A percentile compares a stretch with the other conserved stretches of the same genome.
Evolutionary conservation across 352 stramenopile species (phyloP).

Genomic region (Phytophthora sojae): DNA sequence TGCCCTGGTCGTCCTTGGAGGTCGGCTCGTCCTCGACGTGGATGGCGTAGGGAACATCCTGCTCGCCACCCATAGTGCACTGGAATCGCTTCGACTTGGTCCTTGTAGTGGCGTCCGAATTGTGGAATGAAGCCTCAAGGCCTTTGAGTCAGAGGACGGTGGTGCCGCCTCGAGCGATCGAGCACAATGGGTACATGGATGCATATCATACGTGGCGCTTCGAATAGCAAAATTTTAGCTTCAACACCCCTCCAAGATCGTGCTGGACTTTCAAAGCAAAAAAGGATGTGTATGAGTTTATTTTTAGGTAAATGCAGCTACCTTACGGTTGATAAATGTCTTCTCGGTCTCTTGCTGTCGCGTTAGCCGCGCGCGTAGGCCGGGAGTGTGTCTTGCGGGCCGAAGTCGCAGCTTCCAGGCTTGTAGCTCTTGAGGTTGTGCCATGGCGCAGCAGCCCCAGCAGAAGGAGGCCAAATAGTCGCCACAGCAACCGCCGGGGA

Average conservation of each 20-base stretch:
- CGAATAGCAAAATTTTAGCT: background rate
- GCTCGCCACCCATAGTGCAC: background rate
- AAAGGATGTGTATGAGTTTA: too few species aligned
- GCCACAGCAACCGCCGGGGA: constrained; percentile 35
- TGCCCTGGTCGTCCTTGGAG: background rate
- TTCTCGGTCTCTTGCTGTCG: too few species aligned
- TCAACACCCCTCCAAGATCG: too few species aligned
- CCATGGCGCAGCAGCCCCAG: constrained; percentile 42
- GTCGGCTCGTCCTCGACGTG: constrained; percentile 17
- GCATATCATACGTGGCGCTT: background rate
- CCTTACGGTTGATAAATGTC: too few species aligned
- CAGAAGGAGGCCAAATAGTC: constrained; percentile 41
- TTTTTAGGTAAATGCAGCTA: too few species aligned
- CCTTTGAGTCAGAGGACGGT: background rate
- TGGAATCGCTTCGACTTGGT: background rate
- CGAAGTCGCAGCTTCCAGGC: constrained; percentile 40
- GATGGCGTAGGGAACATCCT: constrained; percentile 14
- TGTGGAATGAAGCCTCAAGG: background rate
- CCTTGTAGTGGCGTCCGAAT: constrained; percentile 4
- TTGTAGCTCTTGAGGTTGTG: constrained; percentile 57
- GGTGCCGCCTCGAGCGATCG: background rate
- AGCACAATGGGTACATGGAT: constrained; percentile 2
- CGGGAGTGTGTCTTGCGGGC: constrained; percentile 41
- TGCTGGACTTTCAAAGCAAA: background rate
- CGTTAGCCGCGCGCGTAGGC: constrained; percentile 25